Conservation (phyloP, 2,329 filamentous ascomycete genomes). For the Colletotrichum chrysophilum region DNA sequence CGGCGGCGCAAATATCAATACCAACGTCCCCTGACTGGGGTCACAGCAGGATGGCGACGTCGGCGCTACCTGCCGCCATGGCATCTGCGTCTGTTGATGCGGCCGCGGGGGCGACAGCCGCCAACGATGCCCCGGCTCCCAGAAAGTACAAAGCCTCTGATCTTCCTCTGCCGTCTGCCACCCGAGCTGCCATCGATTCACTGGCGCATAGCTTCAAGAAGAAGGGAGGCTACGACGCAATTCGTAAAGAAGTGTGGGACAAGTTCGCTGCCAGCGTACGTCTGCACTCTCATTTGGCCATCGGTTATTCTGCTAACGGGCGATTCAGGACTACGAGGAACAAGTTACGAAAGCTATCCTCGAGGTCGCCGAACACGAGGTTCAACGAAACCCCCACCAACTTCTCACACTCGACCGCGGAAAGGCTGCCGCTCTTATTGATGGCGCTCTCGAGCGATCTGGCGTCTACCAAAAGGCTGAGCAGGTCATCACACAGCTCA, state of each 20-base stretch:
- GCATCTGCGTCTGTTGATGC: background rate
- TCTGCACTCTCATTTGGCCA: background rate
- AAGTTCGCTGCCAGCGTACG: conserved; percentile 74
- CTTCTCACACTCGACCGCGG: conserved; percentile 76
- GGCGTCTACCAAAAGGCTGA: conserved; percentile 78
- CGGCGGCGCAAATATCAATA: background rate
- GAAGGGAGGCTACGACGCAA: conserved; percentile 80
- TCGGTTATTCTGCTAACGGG: background rate
- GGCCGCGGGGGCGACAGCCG: background rate
- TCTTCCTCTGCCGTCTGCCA: conserved; percentile 75
- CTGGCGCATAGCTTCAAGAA: conserved; percentile 86
- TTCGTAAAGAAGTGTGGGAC: conserved; percentile 79
- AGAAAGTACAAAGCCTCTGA: conserved; percentile 75
- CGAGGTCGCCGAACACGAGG: conserved; percentile 73
- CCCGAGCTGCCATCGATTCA: conserved; percentile 74
- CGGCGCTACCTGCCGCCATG: background rate
- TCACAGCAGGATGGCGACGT: conserved; percentile 2
- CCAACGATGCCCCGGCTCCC: background rate
- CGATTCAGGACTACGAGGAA: conserved; percentile 68
- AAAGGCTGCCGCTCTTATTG: conserved; percentile 77
- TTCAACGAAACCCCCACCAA: conserved; percentile 74
- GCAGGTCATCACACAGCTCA: conserved; percentile 65
- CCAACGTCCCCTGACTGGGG: background rate
- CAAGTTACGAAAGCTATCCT: conserved; percentile 71
- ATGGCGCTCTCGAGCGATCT: conserved; percentile 78